A percentile compares a stretch with the other conserved stretches of the same genome.
phyloP scores from a whole-genome alignment of 805 yeast species.

The Lipomyces starkeyi region DNA sequence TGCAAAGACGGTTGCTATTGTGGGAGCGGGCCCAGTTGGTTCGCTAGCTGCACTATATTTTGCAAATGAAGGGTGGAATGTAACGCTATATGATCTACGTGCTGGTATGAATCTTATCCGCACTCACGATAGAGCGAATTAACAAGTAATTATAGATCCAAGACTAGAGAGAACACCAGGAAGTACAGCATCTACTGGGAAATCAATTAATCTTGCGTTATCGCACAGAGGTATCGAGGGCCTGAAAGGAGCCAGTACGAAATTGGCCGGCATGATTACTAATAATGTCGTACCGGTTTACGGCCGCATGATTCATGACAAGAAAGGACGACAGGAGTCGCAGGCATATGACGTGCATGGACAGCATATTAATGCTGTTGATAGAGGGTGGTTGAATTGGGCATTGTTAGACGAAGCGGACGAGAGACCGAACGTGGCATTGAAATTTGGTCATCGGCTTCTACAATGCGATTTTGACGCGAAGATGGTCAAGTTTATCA shows the following conservation, averaged over 20 bases:
- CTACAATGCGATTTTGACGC: conserved; percentile 49
- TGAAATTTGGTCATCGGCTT: conserved; percentile 65
- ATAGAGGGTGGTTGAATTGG: conserved; percentile 71
- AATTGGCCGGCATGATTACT: conserved; percentile 62
- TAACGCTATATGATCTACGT: conserved; percentile 73
- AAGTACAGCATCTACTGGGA: conserved; percentile 32
- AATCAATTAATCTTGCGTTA: conserved; percentile 86
- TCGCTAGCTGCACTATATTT: conserved; percentile 83
- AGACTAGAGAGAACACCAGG: conserved; percentile 14
- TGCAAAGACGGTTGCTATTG: conserved; percentile 45
- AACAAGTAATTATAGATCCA: conserved; percentile 20
- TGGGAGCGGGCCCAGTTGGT: conserved; percentile 94
- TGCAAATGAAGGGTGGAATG: conserved; percentile 71
- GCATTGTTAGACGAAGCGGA: conserved; percentile 68
- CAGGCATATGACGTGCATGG: conserved; percentile 83
- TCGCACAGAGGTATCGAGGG: conserved; percentile 82
- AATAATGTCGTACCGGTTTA: conserved; percentile 77
- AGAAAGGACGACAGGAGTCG: conserved; percentile 63
- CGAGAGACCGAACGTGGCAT: conserved; percentile 51
- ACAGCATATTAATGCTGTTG: conserved; percentile 84
- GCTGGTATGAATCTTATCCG: conserved; percentile 61
- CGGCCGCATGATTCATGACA: conserved; percentile 88
- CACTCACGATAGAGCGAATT: not conserved
- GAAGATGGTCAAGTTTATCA: conserved; percentile 39
- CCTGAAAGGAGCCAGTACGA: conserved; percentile 63